Percentiles rank a stretch among this genome's conserved stretches.
These are phyloP conservation scores for Naganishia vishniacii DNA, from an alignment of 768 basidiomycete genomes.

Conservation along the genomic window DNA sequence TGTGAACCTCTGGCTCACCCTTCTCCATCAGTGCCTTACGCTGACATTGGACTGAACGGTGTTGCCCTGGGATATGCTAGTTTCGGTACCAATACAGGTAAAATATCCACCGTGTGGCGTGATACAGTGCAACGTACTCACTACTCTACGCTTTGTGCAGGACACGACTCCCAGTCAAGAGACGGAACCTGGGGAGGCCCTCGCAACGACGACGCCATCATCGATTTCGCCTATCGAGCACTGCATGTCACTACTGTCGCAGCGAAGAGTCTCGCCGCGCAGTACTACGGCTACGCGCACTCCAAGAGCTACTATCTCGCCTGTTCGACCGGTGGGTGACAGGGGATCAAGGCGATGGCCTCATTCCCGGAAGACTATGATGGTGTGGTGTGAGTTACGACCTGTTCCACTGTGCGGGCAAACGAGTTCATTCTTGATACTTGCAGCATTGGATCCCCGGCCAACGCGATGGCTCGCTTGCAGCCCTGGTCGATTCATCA, in stretches of 20 bases:
- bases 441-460: slow-evolving; percentile 1
- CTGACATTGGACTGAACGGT: slow-evolving; percentile 2
- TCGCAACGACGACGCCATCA: slow-evolving; percentile 15
- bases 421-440: neutral
- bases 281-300: slow-evolving; percentile 14
- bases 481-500: slow-evolving; percentile 17
- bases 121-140: neutral
- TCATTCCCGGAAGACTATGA: slow-evolving; percentile 17
- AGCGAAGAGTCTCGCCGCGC: neutral
- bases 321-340: slow-evolving; percentile 12
- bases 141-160: neutral
- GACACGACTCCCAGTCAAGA: neutral
- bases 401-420: too few relatives aligned
- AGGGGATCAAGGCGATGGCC: slow-evolving; percentile 17
- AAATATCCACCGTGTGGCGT: neutral
- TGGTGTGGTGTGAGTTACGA: slow-evolving; percentile 12
- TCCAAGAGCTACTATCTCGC: slow-evolving; percentile 6
- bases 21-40: neutral
- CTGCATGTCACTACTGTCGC: slow-evolving; percentile 1
- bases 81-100: slow-evolving; percentile 10
- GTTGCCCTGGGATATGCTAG: slow-evolving; percentile 1
- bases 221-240: slow-evolving; percentile 19
- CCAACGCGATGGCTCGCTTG: slow-evolving; percentile 5
- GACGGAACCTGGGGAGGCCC: slow-evolving; percentile 11
- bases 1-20: too few relatives aligned